phyloP scores from a whole-genome alignment of 2,329 filamentous ascomycete species.

The Curvularia sp. region DNA sequence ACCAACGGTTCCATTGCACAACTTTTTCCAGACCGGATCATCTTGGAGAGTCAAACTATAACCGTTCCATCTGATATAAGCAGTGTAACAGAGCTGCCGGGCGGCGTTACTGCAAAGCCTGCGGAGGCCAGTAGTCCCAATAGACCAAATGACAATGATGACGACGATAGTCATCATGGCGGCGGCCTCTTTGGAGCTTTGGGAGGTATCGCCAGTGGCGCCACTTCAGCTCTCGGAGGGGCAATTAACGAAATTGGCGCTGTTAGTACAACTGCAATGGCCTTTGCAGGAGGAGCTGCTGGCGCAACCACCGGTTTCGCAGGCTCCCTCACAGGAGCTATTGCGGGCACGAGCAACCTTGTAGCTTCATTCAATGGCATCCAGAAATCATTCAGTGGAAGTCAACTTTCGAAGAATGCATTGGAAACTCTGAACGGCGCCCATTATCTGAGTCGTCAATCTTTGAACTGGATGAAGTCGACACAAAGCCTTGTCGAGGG shows the following conservation, averaged over 20 bases:
- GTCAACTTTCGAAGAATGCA: slow-evolving; percentile 10
- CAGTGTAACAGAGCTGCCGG: background rate
- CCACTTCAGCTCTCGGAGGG: slow-evolving; percentile 8
- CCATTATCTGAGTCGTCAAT: slow-evolving; percentile 17
- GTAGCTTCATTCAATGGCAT: slow-evolving; percentile 27
- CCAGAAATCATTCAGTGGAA: slow-evolving; percentile 16
- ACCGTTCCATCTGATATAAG: slow-evolving; percentile 1
- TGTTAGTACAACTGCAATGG: slow-evolving; percentile 9
- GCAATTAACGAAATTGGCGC: slow-evolving; percentile 2
- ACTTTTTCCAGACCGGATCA: slow-evolving; percentile 14
- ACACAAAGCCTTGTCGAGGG: slow-evolving; percentile 15
- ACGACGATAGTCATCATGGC: background rate
- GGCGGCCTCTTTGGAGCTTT: slow-evolving; percentile 13
- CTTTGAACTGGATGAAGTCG: slow-evolving; percentile 23
- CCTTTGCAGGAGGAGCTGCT: slow-evolving; percentile 12
- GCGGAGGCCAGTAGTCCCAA: background rate
- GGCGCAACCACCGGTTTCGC: slow-evolving; percentile 9
- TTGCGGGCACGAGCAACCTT: slow-evolving; percentile 7
- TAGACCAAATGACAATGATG: background rate
- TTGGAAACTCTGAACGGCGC: slow-evolving; percentile 9
- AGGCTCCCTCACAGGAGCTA: slow-evolving; percentile 12
- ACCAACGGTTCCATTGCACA: slow-evolving; percentile 15
- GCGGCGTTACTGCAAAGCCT: slow-evolving; percentile 16
- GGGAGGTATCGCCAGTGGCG: slow-evolving; percentile 6
- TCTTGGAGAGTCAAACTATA: slow-evolving; percentile 16